These are phyloP conservation scores for Theileria luwenshuni DNA, from an alignment of 169 alveolate species.

Conservation along the genomic window DNA sequence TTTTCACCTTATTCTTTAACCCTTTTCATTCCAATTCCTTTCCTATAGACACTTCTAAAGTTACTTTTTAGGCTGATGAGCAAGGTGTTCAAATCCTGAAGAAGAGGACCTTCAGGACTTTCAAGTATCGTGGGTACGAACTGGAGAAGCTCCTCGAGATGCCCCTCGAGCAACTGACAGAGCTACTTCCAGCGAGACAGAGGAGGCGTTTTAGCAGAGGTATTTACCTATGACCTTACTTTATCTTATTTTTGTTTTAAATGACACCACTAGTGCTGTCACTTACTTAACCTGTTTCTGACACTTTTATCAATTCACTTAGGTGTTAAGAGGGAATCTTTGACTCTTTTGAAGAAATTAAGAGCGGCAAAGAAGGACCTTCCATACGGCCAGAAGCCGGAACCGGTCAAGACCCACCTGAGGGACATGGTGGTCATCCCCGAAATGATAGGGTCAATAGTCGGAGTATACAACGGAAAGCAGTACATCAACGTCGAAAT, in stretches of 20 bases:
- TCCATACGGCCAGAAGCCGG: slow-evolving; percentile 92
- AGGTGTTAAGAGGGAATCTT: slow-evolving; percentile 87
- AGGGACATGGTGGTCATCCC: slow-evolving; percentile 95
- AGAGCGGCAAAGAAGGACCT: slow-evolving; percentile 90
- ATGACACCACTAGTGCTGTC: not conserved
- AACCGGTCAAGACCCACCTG: slow-evolving; percentile 95
- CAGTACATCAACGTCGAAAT: slow-evolving; percentile 95
- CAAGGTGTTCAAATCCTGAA: slow-evolving; percentile 76
- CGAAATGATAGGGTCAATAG: slow-evolving; percentile 97
- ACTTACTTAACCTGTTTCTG: not conserved
- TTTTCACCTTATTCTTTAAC: not conserved
- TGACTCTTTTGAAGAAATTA: slow-evolving; percentile 92
- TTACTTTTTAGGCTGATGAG: slow-evolving; percentile 55
- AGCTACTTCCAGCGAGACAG: slow-evolving; percentile 94
- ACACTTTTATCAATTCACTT: not conserved
- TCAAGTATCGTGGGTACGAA: slow-evolving; percentile 96
- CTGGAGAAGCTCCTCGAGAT: slow-evolving; percentile 90
- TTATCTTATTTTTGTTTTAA: not conserved
- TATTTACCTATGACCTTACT: slow-evolving; percentile 41
- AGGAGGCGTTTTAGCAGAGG: slow-evolving; percentile 93
- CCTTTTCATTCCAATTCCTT: not conserved
- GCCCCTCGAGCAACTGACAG: slow-evolving; percentile 90
- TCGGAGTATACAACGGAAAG: slow-evolving; percentile 97
- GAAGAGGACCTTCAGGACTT: slow-evolving; percentile 97
- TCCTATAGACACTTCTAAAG: not conserved